phyloP scores from a whole-genome alignment of 805 yeast species.

The Grigorovia yakushimaensis region DNA sequence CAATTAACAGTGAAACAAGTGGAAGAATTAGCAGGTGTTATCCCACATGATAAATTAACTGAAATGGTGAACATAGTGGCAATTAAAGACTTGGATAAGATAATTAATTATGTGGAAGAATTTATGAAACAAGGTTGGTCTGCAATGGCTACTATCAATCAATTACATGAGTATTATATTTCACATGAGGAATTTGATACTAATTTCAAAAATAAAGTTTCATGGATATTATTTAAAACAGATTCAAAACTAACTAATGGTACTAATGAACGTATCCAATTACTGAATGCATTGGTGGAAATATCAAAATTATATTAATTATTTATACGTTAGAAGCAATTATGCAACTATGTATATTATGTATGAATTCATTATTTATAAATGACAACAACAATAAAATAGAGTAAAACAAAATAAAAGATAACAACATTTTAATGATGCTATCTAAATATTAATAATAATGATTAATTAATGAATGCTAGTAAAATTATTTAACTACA shows the following conservation, averaged over 20 bases:
- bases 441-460: neutral
- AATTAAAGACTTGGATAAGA: conserved; percentile 24
- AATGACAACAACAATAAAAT: too few species aligned
- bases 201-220: conserved; percentile 51
- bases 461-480: neutral
- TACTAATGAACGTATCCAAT: conserved; percentile 77
- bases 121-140: conserved; percentile 65
- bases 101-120: conserved; percentile 39
- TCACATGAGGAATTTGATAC: conserved; percentile 42
- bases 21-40: conserved; percentile 69
- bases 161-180: conserved; percentile 59
- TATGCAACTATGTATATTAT: too few species aligned
- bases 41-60: conserved; percentile 41
- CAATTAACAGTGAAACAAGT: conserved; percentile 39
- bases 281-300: conserved; percentile 53
- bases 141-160: conserved; percentile 59
- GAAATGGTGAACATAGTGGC: conserved; percentile 33
- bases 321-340: too few species aligned
- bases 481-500: neutral
- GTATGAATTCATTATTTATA: too few species aligned
- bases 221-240: conserved; percentile 58
- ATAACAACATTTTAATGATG: too few species aligned
- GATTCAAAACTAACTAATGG: conserved; percentile 75
- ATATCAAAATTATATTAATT: conserved; percentile 32
- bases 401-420: too few species aligned